Evolutionary conservation across 495 filamentous ascomycete species (phyloP).

Genomic region (Penicillium taxi): DNA sequence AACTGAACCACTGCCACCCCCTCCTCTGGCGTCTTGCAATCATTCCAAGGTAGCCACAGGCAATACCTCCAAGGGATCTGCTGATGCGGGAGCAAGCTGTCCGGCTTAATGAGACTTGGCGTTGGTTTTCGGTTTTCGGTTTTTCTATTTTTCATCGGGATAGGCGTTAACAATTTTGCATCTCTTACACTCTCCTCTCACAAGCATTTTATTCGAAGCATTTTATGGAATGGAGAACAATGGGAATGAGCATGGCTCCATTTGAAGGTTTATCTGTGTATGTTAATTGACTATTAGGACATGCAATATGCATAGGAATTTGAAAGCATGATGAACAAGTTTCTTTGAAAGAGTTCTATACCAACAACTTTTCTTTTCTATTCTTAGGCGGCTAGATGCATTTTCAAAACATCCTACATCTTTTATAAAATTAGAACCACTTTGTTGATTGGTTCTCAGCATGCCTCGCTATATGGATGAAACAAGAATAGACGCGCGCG

Average conservation of each 20-base stretch:
- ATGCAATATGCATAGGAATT: conserved; percentile 18
- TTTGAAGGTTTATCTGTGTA: conserved; percentile 12
- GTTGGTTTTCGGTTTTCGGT: too few species aligned
- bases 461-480: too few species aligned
- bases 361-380: too few species aligned
- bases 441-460: too few species aligned
- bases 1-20: conserved; percentile 22
- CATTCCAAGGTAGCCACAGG: conserved; percentile 16
- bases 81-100: conserved; percentile 27
- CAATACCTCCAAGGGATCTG: conserved; percentile 14
- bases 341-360: too few species aligned
- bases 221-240: conserved; percentile 12
- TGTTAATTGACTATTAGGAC: too few species aligned
- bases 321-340: too few species aligned
- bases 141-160: not conserved
- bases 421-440: too few species aligned
- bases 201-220: conserved; percentile 15
- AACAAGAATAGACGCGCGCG: too few species aligned
- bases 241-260: conserved; percentile 8
- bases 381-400: too few species aligned
- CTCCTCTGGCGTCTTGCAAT: too few species aligned
- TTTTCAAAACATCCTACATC: too few species aligned
- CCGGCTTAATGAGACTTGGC: conserved; percentile 35
- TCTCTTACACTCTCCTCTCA: conserved; percentile 25
- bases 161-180: conserved; percentile 14